These are phyloP conservation scores for Knufia petricola DNA, from an alignment of 2,329 filamentous ascomycete genomes.

Conservation along the genomic window DNA sequence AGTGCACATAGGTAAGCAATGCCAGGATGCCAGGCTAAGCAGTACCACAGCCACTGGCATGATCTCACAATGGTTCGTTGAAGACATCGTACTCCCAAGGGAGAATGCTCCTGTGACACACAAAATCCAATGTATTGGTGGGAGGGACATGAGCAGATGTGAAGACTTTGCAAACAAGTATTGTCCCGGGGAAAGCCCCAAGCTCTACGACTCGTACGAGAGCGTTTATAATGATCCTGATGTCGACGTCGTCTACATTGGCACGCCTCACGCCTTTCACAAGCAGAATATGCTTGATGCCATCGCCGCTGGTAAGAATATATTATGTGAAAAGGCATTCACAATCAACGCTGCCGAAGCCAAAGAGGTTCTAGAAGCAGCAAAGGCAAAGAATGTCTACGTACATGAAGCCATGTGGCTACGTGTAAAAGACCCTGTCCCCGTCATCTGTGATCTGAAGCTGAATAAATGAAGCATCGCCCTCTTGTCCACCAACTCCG, in stretches of 20 bases:
- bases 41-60: slow-evolving; percentile 30
- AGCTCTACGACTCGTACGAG: slow-evolving; percentile 15
- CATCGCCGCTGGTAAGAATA: slow-evolving; percentile 72
- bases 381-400: slow-evolving; percentile 62
- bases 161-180: slow-evolving; percentile 30
- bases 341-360: slow-evolving; percentile 74
- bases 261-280: slow-evolving; percentile 64
- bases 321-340: slow-evolving; percentile 84
- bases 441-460: too few species aligned
- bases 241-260: slow-evolving; percentile 27
- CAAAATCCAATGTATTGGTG: slow-evolving; percentile 35
- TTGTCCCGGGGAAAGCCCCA: slow-evolving; percentile 12
- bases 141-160: slow-evolving; percentile 33
- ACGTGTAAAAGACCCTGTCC: too few species aligned
- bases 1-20: slow-evolving; percentile 3
- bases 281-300: slow-evolving; percentile 81
- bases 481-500: slow-evolving; percentile 64
- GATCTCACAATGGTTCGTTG: slow-evolving; percentile 40
- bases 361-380: slow-evolving; percentile 60
- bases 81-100: slow-evolving; percentile 33
- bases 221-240: slow-evolving; percentile 20
- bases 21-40: neutral
- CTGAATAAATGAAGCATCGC: too few species aligned
- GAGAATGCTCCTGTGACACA: slow-evolving; percentile 32
- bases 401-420: slow-evolving; percentile 71